These are phyloP conservation scores for Coffea humblotiana DNA, from an alignment of 305 asterid genomes.

Conservation along the genomic window DNA sequence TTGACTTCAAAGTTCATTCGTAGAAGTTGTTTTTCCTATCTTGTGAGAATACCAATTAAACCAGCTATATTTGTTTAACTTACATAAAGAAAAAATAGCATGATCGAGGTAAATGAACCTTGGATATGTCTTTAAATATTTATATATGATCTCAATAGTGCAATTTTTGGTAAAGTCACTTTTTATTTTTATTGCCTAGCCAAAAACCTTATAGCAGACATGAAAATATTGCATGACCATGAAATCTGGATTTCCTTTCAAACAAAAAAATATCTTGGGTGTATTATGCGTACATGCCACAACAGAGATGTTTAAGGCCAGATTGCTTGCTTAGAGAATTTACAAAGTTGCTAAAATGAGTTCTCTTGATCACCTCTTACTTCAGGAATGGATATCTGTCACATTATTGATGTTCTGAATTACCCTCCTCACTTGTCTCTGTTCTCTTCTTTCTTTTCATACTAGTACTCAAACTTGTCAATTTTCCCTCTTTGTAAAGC, in stretches of 20 bases:
- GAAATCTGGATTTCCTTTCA: not conserved
- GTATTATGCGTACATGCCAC: not conserved
- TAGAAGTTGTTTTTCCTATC: too few species aligned
- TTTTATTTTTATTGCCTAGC: too few species aligned
- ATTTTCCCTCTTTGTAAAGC: not conserved
- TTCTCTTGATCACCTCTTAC: not conserved
- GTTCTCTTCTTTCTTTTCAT: not conserved
- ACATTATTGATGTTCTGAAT: not conserved
- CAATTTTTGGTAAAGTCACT: not conserved
- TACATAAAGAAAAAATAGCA: too few species aligned
- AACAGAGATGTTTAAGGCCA: not conserved
- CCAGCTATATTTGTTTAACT: too few species aligned
- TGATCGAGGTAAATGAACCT: too few species aligned
- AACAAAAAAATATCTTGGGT: not conserved
- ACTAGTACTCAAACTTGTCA: not conserved
- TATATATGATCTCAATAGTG: not conserved
- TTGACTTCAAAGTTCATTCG: too few species aligned
- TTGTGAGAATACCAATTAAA: too few species aligned
- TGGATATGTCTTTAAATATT: too few species aligned
- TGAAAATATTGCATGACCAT: not conserved
- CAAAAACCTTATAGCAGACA: not conserved
- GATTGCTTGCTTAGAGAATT: not conserved
- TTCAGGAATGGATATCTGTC: not conserved
- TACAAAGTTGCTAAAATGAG: not conserved
- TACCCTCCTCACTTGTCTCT: not conserved